These are phyloP conservation scores for Heteromeles arbutifolia DNA, from an alignment of 306 rosid species.

Conservation along the genomic window DNA sequence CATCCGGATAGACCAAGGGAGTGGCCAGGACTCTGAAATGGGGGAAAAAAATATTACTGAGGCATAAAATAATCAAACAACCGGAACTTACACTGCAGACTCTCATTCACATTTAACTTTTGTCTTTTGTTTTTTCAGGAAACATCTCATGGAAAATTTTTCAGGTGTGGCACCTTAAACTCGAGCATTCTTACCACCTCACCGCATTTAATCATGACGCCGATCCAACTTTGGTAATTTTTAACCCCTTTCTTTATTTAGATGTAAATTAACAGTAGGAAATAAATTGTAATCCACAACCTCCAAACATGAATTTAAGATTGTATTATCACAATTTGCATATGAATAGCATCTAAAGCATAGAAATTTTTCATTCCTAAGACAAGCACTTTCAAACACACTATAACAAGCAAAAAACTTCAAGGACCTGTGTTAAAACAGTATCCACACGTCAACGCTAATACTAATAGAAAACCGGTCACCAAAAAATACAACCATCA, in stretches of 20 bases:
- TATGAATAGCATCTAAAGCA: neutral
- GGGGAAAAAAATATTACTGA: neutral
- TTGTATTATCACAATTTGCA: neutral
- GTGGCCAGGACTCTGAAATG: slow-evolving; percentile 21
- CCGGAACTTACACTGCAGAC: neutral
- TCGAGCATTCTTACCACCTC: neutral
- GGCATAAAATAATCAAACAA: neutral
- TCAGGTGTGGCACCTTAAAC: neutral
- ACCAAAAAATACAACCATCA: neutral
- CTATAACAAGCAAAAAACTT: neutral
- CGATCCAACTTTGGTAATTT: neutral
- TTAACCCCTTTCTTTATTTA: neutral
- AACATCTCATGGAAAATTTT: neutral
- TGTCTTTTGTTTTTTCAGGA: neutral
- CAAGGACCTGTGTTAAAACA: neutral
- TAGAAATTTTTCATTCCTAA: neutral
- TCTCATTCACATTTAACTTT: neutral
- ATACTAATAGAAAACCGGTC: neutral
- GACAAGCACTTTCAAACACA: neutral
- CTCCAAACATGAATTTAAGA: neutral
- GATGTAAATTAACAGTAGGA: neutral
- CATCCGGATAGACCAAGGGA: slow-evolving; percentile 57
- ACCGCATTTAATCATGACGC: neutral
- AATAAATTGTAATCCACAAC: neutral
- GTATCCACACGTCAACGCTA: neutral